Conservation (phyloP, 495 filamentous ascomycete genomes). For the Tuber brumale region DNA sequence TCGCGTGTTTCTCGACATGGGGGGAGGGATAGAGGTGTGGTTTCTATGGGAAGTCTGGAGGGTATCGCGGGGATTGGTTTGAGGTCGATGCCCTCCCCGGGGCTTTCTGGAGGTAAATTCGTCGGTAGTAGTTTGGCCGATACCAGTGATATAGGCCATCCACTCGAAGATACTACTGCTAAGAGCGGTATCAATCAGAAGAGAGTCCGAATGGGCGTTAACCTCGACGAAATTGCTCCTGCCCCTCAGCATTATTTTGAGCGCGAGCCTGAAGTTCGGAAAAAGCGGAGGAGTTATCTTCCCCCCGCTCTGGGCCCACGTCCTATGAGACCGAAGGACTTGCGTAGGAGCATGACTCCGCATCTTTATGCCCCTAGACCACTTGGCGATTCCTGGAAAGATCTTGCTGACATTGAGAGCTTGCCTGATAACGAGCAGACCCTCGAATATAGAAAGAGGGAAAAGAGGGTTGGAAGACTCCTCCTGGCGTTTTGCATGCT, state of each 20-base stretch:
- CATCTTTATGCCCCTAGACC: constrained; percentile 31
- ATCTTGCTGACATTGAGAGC: constrained; percentile 22
- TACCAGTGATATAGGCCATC: constrained; percentile 21
- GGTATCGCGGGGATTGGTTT: constrained; percentile 27
- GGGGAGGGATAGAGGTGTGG: constrained; percentile 17
- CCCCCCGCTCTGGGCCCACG: constrained; percentile 5
- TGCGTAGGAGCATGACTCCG: constrained; percentile 34
- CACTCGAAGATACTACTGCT: constrained; percentile 17
- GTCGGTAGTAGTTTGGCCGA: constrained; percentile 32
- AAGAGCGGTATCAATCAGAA: constrained; percentile 9
- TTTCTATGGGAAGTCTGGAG: constrained; percentile 35
- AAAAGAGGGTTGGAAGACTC: constrained; percentile 24
- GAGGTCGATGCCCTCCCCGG: constrained; percentile 26
- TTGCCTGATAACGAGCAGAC: constrained; percentile 6
- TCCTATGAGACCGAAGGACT: constrained; percentile 28
- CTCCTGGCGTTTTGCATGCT: constrained; percentile 30
- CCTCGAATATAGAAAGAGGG: constrained; percentile 19
- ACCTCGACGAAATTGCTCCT: constrained; percentile 19
- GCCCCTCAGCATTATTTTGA: constrained; percentile 6
- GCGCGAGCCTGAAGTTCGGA: constrained; percentile 2
- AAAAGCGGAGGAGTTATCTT: background rate
- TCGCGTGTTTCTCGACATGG: background rate
- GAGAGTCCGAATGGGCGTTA: constrained; percentile 24
- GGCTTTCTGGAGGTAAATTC: constrained; percentile 21
- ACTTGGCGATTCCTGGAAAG: constrained; percentile 26